Base-by-base conservation (phyloP, 2,329 filamentous ascomycete genomes). In the Nemania sp. region DNA sequence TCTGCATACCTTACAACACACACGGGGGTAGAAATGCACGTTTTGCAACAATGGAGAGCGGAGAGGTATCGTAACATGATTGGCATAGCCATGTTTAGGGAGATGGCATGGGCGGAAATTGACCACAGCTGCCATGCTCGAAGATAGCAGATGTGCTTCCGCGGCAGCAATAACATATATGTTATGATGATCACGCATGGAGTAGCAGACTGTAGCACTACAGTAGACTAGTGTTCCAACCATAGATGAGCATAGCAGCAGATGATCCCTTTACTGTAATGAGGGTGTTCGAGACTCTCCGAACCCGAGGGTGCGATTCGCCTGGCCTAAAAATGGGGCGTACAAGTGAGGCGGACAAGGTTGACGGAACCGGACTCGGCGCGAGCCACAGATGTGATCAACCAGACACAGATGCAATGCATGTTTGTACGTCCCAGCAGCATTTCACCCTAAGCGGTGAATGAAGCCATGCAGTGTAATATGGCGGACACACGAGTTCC, bases 301-400 rank as follows among this genome's bases (percentile, higher is more conserved):
- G 24, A 54, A 58, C 43, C 56, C 45, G 29, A 43, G 54, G 27
- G 66, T 63, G 62, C 63, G 60, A 70, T 70, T 70, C 68, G 66
- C 58, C 55, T 66, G 53, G 52, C 43, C 26, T 41, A 54, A 63
- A 76, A 76, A 75, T 61, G 72, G 74, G 75, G 75, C 74, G 72
- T 68, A 63, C 69, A 75, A 76, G 75, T 76, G 75, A 76, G 75
- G 75, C 75, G 75, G 72, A 74, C 73, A 69, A 68, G 64, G 57
- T 68, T 72, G 72, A 71, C 66, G 67, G 66, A 70, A 72, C 70
- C 64, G 73, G 72, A 71, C 72, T 72, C 70, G 71, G 69, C 70
- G 70, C 70, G 60, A 72, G 71, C 67, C 69, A 73, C 69, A 70
- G 59, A 63, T 43, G 64, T 66, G 64, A 67, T 66, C 57, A 62